Base-by-base conservation (phyloP, 2,329 filamentous ascomycete species). In the Huntiella savannae region DNA sequence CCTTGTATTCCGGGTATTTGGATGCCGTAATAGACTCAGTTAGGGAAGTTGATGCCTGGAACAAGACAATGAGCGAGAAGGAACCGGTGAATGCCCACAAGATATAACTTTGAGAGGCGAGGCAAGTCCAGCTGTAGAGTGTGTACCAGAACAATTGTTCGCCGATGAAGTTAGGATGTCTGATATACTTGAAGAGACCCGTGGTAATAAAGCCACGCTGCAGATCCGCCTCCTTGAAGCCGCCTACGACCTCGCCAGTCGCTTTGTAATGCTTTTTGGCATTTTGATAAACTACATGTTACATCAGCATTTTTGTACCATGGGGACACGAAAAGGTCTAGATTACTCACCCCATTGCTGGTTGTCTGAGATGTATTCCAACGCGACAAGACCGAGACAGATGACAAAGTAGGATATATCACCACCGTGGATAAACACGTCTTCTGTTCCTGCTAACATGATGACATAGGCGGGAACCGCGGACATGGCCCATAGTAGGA, bases 81-180 rank as follows among this genome's bases (percentile, higher is more conserved):
- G 79, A 70, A 6, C 88, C 91, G 7, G 74, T 59, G 43, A 73
- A 75, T 1, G 82, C 77, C 84, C 87, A 98, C 61, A 81, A 88
- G 58, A 79, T 78, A 37, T 79, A 66, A 1, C 69, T 75, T 47
- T 77, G 71, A 32, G 79, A 82, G 46, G 77, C 72, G 58, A 75
- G 80, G 61, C 82, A 88, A 53, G 73, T 76, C 91, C 88, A 98
- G 56, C 84, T 74, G 61, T 96, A 96, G 45, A 96, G 62, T 6
- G 77, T 65, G 46, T 93, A 69, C 91, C 91, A 98, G 55, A 96
- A 77, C 28, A 77, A 68, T 63, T 96, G 91, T 63, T 98, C 91
- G 4, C 83, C 84, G 4, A 82, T 76, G 57, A 96, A 98, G 61
- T 98, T 98, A 41, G 91, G 91, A 60, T 98, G 92, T 40, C 91